These are phyloP conservation scores for Cordyceps javanica DNA, from an alignment of 2,329 filamentous ascomycete genomes.

Conservation along the genomic window DNA sequence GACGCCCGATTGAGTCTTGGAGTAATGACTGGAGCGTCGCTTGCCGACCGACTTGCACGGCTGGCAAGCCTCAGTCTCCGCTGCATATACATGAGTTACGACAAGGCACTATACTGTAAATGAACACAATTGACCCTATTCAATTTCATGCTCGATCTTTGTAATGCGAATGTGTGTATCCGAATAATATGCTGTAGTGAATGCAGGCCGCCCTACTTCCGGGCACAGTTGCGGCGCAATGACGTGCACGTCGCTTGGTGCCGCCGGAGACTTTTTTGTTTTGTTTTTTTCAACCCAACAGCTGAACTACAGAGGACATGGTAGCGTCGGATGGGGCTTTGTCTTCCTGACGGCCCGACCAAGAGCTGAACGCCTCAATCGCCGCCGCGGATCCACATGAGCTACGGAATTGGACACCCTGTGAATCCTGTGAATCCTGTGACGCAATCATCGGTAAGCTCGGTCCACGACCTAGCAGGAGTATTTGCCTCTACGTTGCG, in stretches of 20 bases:
- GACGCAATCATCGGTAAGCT: background rate
- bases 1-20: background rate
- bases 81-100: background rate
- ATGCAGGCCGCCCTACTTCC: too few species aligned
- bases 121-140: background rate
- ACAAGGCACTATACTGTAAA: slow-evolving; percentile 1
- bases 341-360: background rate
- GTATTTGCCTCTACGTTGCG: too few species aligned
- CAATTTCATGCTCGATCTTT: background rate
- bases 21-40: background rate
- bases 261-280: too few species aligned
- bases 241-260: too few species aligned
- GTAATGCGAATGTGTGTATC: background rate
- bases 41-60: background rate
- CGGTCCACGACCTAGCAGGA: too few species aligned
- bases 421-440: background rate
- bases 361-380: background rate
- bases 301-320: too few species aligned
- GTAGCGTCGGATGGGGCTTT: too few species aligned
- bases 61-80: background rate
- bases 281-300: too few species aligned
- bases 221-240: too few species aligned
- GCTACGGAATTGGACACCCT: background rate
- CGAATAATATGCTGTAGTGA: too few species aligned
- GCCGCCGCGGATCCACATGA: background rate